These are phyloP conservation scores for Sungouiozyma intestinalis DNA, from an alignment of 805 yeast genomes.

Conservation along the genomic window DNA sequence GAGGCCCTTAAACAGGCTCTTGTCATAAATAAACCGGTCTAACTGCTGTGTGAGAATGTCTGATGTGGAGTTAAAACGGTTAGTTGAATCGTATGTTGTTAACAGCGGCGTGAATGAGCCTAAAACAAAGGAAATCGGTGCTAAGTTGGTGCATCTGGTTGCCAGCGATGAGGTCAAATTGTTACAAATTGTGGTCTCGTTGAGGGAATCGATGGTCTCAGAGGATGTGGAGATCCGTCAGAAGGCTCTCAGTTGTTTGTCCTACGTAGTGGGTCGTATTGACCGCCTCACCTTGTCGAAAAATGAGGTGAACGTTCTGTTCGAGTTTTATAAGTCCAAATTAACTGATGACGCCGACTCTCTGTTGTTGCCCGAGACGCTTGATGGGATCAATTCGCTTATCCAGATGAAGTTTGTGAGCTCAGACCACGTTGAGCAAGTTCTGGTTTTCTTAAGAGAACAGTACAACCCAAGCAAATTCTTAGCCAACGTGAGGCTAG, in stretches of 20 bases:
- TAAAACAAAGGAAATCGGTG: conserved; percentile 23
- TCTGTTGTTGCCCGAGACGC: conserved; percentile 37
- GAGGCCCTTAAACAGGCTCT: no score
- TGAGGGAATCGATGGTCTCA: conserved; percentile 56
- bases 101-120: conserved; percentile 29
- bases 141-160: conserved; percentile 22
- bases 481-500: conserved; percentile 53
- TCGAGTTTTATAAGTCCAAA: conserved; percentile 51
- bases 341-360: conserved; percentile 44
- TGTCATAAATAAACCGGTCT: no score
- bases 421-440: conserved; percentile 24
- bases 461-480: conserved; percentile 46
- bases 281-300: conserved; percentile 24
- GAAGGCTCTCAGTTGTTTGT: conserved; percentile 37
- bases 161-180: conserved; percentile 26
- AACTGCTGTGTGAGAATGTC: no score
- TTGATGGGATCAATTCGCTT: conserved; percentile 45
- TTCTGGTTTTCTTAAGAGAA: conserved; percentile 31
- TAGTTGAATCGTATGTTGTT: conserved; percentile 29
- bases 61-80: conserved; percentile 5
- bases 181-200: conserved; percentile 42
- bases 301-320: conserved; percentile 32
- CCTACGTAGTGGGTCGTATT: conserved; percentile 29
- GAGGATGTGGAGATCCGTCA: conserved; percentile 44
- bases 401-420: conserved; percentile 42